Conservation (phyloP, 345 rosid species). For the Ceriops zippeliana region DNA sequence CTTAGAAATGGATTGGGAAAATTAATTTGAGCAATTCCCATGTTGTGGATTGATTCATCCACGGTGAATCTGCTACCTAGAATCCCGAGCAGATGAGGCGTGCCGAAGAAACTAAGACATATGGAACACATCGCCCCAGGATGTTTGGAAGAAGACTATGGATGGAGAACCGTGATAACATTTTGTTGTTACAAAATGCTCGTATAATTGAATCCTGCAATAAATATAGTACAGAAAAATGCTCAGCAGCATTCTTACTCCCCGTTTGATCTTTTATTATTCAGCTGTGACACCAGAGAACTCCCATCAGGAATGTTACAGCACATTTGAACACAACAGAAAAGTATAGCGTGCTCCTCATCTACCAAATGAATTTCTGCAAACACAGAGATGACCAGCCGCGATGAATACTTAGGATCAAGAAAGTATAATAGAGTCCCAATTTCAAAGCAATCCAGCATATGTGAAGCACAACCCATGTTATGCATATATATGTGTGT, state of each 20-base stretch:
- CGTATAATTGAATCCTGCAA: conserved; percentile 8
- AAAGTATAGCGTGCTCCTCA: conserved; percentile 3
- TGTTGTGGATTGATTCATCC: too few relatives aligned
- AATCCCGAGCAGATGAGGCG: too few relatives aligned
- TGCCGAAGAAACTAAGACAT: too few relatives aligned
- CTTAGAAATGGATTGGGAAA: too few relatives aligned
- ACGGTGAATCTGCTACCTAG: too few relatives aligned
- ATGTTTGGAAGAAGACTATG: background rate
- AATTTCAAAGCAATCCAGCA: background rate
- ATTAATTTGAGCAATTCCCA: too few relatives aligned
- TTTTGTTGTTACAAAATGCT: conserved; percentile 9
- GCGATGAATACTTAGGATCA: background rate
- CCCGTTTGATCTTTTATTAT: conserved; percentile 16
- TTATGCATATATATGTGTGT: background rate
- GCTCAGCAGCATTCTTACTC: background rate
- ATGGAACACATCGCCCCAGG: too few relatives aligned
- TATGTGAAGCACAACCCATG: background rate
- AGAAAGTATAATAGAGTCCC: background rate
- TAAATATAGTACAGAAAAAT: background rate
- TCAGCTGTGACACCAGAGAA: background rate
- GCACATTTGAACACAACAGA: conserved; percentile 8
- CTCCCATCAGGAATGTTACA: background rate
- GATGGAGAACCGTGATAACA: background rate
- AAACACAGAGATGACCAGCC: conserved; percentile 5
- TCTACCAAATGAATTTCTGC: conserved; percentile 21